Evolutionary conservation across 805 yeast genomes (phyloP).

Genomic region (Lachancea fermentati): DNA sequence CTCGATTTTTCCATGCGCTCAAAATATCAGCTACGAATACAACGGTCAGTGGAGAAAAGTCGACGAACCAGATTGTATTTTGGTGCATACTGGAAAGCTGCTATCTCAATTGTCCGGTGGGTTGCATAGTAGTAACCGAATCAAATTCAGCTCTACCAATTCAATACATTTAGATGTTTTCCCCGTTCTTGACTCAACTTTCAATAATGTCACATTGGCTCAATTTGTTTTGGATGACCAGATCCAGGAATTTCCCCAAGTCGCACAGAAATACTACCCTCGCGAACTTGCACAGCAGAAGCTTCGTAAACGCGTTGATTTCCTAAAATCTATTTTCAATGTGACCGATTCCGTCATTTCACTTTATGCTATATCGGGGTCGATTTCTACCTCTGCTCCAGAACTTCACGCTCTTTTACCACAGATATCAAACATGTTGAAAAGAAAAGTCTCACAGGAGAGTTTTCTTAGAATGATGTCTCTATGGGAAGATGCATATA

Average conservation of each 20-base stretch:
- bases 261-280: constrained; percentile 20
- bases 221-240: constrained; percentile 18
- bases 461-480: constrained; percentile 24
- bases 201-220: constrained; percentile 12
- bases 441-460: constrained; percentile 21
- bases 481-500: constrained; percentile 28
- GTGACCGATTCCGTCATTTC: constrained; percentile 27
- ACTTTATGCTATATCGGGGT: constrained; percentile 21
- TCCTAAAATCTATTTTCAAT: constrained; percentile 22
- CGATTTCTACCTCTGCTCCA: constrained; percentile 14
- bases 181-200: constrained; percentile 16
- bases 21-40: constrained; percentile 22
- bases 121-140: constrained; percentile 19
- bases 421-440: constrained; percentile 28
- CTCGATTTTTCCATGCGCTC: constrained; percentile 24
- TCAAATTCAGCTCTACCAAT: constrained; percentile 19
- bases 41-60: constrained; percentile 25
- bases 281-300: constrained; percentile 14
- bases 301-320: constrained; percentile 15
- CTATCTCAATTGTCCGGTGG: constrained; percentile 20
- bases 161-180: constrained; percentile 19
- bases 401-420: constrained; percentile 23
- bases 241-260: constrained; percentile 22
- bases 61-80: constrained; percentile 24
- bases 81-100: constrained; percentile 26